phyloP scores from a whole-genome alignment of 2,329 filamentous ascomycete species.

The Laburnicola sp. region DNA sequence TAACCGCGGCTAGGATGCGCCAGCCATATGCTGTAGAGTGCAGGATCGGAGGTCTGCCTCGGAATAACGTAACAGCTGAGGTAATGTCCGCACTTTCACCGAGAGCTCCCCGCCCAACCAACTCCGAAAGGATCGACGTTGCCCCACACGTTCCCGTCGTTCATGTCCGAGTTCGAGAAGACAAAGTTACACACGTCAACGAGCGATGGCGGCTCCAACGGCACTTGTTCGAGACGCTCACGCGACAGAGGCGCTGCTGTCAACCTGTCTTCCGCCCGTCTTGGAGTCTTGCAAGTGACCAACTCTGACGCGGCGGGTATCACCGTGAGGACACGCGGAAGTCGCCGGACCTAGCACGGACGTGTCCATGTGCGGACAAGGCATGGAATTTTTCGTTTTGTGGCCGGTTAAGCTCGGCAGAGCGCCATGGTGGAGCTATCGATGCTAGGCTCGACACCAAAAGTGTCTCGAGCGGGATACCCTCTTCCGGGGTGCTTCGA shows the following conservation, averaged over 20 bases:
- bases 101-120: constrained; percentile 5
- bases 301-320: neutral
- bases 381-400: constrained; percentile 16
- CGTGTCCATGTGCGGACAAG: constrained; percentile 7
- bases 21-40: too few relatives aligned
- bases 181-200: neutral
- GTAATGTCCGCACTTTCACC: neutral
- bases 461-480: constrained; percentile 27
- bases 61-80: too few relatives aligned
- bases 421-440: constrained; percentile 6
- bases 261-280: too few relatives aligned
- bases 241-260: too few relatives aligned
- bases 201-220: neutral
- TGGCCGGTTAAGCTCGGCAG: constrained; percentile 25
- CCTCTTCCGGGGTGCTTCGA: constrained; percentile 29
- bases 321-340: too few relatives aligned
- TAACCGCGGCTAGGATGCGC: neutral
- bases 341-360: constrained; percentile 1
- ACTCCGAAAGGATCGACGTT: constrained; percentile 1
- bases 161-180: neutral
- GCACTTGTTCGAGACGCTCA: neutral
- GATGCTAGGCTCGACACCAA: constrained; percentile 27
- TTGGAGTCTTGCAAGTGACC: too few relatives aligned
- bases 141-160: constrained; percentile 6
- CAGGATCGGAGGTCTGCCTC: too few relatives aligned